phyloP scores from a whole-genome alignment of 2,329 filamentous ascomycete genomes.

The Exophiala xenobiotica region DNA sequence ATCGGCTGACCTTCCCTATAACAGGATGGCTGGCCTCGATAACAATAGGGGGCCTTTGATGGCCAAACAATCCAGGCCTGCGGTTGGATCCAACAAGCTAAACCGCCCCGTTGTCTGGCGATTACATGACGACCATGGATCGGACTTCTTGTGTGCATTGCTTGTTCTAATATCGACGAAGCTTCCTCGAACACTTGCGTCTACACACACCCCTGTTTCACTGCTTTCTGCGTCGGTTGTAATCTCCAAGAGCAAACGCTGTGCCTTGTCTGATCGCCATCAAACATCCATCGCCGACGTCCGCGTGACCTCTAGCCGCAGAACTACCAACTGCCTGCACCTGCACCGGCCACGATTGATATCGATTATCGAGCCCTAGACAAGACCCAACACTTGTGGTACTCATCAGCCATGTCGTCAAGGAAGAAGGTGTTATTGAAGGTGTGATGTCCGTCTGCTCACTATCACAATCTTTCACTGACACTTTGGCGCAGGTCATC shows the following conservation, averaged over 20 bases:
- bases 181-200: background rate
- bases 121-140: conserved; percentile 1
- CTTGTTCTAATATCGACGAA: background rate
- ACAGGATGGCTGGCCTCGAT: background rate
- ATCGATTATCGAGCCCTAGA: no score
- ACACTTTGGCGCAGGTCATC: conserved; percentile 68
- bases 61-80: background rate
- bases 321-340: conserved; percentile 1
- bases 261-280: background rate
- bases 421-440: conserved; percentile 90
- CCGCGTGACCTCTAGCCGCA: conserved; percentile 9
- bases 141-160: background rate
- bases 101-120: background rate
- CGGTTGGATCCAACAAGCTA: no score
- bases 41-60: background rate
- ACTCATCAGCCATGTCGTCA: conserved; percentile 72
- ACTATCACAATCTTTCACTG: conserved; percentile 11
- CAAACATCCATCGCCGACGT: background rate
- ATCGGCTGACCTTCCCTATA: conserved; percentile 18
- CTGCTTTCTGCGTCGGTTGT: background rate
- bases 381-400: no score
- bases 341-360: background rate
- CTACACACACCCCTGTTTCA: background rate
- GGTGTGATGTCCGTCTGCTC: conserved; percentile 51
- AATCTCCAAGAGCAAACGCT: background rate